phyloP scores from a whole-genome alignment of 1,284 basidiomycete species.

The Rhodotorula sp. region DNA sequence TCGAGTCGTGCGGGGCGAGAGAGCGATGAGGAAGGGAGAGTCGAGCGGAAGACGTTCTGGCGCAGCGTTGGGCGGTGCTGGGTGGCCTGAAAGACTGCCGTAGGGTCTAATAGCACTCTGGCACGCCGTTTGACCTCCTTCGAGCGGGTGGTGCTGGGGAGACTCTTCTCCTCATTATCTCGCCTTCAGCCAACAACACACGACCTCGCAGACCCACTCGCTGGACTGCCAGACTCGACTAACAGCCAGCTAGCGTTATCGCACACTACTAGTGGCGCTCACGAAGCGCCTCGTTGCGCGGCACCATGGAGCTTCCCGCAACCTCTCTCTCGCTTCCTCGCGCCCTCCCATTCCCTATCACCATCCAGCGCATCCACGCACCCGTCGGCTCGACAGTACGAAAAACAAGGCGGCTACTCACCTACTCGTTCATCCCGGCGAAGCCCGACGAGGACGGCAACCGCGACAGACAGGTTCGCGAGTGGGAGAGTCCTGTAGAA shows the following conservation, averaged over 20 bases:
- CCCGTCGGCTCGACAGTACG: slow-evolving; percentile 1
- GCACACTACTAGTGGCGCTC: background rate
- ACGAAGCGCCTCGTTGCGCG: background rate
- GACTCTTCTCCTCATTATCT: no score
- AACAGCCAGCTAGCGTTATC: background rate
- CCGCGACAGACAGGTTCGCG: slow-evolving; percentile 70
- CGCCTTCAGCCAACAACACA: no score
- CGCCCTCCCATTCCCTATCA: slow-evolving; percentile 37
- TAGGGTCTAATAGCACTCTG: background rate
- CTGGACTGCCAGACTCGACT: no score
- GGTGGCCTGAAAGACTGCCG: background rate
- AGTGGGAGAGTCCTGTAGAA: slow-evolving; percentile 80
- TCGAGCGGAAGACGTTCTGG: background rate
- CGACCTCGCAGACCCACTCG: no score
- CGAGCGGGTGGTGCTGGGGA: background rate
- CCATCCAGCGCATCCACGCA: slow-evolving; percentile 34
- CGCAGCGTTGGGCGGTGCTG: no score
- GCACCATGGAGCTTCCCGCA: slow-evolving; percentile 14
- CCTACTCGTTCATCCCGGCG: slow-evolving; percentile 33
- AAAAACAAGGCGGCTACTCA: slow-evolving; percentile 37
- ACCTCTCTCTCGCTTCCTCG: slow-evolving; percentile 32
- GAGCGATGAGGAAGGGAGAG: background rate
- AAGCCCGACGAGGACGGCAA: slow-evolving; percentile 34
- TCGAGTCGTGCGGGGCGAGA: background rate
- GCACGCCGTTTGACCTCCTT: background rate